Base-by-base conservation (phyloP, 2,329 filamentous ascomycete species). In the Tothia fuscella region DNA sequence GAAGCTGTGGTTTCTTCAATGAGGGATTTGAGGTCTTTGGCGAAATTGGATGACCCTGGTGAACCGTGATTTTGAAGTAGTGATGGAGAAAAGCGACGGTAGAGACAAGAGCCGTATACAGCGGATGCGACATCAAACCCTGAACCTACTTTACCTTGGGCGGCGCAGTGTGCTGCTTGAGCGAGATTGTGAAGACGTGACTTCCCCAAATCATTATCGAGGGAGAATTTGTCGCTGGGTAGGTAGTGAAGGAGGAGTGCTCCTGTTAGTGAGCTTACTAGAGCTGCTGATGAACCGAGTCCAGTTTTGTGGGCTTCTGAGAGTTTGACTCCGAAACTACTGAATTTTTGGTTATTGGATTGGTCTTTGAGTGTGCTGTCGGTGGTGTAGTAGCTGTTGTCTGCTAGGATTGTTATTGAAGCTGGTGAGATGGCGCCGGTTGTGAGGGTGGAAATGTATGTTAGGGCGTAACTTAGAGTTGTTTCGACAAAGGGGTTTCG, bases 371-470 rank as follows among this genome's bases (percentile, higher is more conserved):
- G 43, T 60, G 47, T 43, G 46, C 41, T 41, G 3, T 78, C 70
- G 46, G 80, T 77, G 4, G 91, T 95, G 68, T 96, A 98, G 72
- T 98, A 98, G 66, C 93, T 85, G 56, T 91, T 88, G 64, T 95
- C 87, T 46, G 91, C 89, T 26, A 96, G 74, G 57, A 98, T 89
- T 47, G 83, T 87, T 58, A 96, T 75, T 12, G 76, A 76, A 22
- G 81, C 65, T 3, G 87, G 76, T 12, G 71, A 71, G 54, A 91
- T 77, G 55, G 63, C 72, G 48, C 50, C 62, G 53, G 48, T 67
- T 47, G 38, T 60, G 50, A 62, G 64, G 56, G 59, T 62, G 55
- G 61, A 70, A 58, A 85, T 78, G 63, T 94, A 95, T 42, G 82
- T 91, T 52, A 96, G 73, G 42, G 76, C 83, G 65, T 93, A 96